Evolutionary conservation across 495 filamentous ascomycete species (phyloP), one percentile per base, ranked within the genome.

Genomic region (Pyrenopolyporus hunteri): DNA sequence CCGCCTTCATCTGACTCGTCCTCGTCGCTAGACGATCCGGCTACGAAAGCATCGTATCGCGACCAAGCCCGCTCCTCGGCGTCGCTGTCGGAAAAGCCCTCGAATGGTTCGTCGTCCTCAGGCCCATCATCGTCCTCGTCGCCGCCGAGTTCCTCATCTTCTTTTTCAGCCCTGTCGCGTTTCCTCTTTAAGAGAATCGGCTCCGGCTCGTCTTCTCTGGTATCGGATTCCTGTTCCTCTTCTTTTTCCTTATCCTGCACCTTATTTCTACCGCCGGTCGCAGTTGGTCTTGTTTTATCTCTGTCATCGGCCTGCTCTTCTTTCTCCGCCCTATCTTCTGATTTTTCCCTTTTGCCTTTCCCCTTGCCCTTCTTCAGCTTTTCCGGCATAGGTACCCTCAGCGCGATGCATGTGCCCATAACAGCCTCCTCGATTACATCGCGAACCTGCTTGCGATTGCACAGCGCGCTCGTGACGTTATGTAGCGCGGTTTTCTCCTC

Each of bases 381-480:
- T 32, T 66, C 65, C n/a, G 71, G 72, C 14, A 82, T 79, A 2
- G 83, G 76, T 3, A 92, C 63, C 5, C 84, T 83, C 42, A 95
- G 68, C 17, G 84, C 74, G 39, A 72, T 75, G 62, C 85, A 84
- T 33, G 96, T 80, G 26, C 78, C 85, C 23, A 74, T 78, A 59
- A 96, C 71, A 0, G 87, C 79, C 50, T 81, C 78, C 22, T 78
- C 79, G 51, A 93, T 75, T 6, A 83, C 84, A 57, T 86, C 83
- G 76, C 88, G 87, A 10, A 94, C 90, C 2, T 85, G 82, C 19
- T 82, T 86, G 17, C 87, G 86, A 63, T 91, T 93, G 70, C 82
- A 96, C 45, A 98, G 73, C 57, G 89, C 82, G 57, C 89, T 92
- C 31, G 82, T 84, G 8, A 98, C 92, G 78, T 97, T 97, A 25